Conservation (phyloP, 1,284 basidiomycete genomes). For the Sanguinoderma infundibulare region DNA sequence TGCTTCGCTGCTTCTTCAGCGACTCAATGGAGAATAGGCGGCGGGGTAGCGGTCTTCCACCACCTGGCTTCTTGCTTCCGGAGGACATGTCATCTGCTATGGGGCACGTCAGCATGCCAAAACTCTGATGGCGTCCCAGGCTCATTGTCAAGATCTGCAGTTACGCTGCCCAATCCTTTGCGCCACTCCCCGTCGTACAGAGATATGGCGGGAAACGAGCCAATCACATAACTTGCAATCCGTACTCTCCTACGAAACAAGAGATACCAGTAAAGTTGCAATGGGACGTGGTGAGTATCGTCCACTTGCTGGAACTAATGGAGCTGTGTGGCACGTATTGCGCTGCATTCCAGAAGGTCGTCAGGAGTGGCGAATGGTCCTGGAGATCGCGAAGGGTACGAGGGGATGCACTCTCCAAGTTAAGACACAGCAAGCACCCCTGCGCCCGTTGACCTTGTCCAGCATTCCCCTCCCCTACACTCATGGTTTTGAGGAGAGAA, state of each 20-base stretch:
- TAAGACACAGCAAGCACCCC: background rate
- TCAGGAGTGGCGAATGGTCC: background rate
- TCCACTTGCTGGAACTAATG: background rate
- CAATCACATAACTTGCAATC: too few species aligned
- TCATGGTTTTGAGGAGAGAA: background rate
- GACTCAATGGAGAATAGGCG: conserved; percentile 42
- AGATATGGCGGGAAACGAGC: too few species aligned
- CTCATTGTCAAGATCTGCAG: background rate
- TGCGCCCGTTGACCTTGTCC: background rate
- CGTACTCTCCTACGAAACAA: too few species aligned
- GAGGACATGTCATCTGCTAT: conserved; percentile 14
- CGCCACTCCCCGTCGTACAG: too few species aligned
- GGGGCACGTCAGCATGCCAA: background rate
- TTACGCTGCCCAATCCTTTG: background rate
- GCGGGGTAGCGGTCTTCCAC: conserved; percentile 35
- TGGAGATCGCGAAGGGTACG: background rate
- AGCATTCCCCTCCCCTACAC: too few species aligned
- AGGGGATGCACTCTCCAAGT: background rate
- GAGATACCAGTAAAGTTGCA: background rate
- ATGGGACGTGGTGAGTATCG: background rate
- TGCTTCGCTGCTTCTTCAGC: conserved; percentile 31
- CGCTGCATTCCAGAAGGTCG: background rate
- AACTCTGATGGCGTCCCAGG: background rate
- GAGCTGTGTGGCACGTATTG: background rate
- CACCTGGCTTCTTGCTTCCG: conserved; percentile 35